A percentile compares a stretch with the other conserved stretches of the same genome.
phyloP scores from a whole-genome alignment of 2,329 filamentous ascomycete genomes.

The Talaromyces sp. region DNA sequence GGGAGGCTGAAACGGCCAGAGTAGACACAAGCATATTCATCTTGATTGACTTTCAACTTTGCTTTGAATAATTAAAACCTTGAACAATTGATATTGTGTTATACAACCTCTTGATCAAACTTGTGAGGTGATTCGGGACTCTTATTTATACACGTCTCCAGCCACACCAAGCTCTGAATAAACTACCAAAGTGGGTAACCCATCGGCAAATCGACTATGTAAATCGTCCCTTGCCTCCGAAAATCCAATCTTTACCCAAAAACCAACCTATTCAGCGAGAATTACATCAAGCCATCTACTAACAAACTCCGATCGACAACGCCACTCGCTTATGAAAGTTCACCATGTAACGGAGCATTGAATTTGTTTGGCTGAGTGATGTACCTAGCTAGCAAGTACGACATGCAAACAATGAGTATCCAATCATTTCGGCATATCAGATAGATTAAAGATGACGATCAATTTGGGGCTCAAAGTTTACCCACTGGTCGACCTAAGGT shows the following conservation, averaged over 20 bases:
- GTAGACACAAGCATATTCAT: slow-evolving; percentile 12
- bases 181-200: neutral
- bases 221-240: neutral
- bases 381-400: neutral
- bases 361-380: neutral
- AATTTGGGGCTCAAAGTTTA: neutral
- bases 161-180: neutral
- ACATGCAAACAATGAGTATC: neutral
- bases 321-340: slow-evolving; percentile 5
- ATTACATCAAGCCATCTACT: neutral
- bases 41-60: neutral
- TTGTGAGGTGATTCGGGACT: neutral
- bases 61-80: no score
- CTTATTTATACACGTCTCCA: neutral
- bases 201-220: neutral
- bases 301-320: neutral
- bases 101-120: no score
- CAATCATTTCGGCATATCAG: neutral
- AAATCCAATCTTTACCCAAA: neutral
- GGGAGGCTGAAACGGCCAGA: slow-evolving; percentile 8
- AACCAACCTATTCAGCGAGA: neutral
- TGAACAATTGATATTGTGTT: no score
- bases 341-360: neutral
- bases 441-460: slow-evolving; percentile 3
- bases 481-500: neutral